Percentiles rank a stretch among this genome's conserved stretches.
These are phyloP conservation scores for Pulveroboletus sp. DNA, from an alignment of 768 basidiomycete genomes.

Conservation along the genomic window DNA sequence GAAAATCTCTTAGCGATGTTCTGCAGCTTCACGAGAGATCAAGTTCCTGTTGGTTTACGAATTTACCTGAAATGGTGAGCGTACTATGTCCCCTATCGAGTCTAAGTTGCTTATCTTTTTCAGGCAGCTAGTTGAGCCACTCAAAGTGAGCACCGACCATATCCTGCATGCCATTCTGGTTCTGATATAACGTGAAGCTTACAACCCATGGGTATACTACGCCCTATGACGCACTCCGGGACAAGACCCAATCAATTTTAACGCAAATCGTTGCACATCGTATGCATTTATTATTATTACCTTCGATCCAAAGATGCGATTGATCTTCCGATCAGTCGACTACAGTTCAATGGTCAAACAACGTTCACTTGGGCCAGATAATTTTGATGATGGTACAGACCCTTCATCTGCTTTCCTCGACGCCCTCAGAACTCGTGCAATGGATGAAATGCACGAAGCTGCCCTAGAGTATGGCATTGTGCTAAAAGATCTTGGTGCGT, in stretches of 20 bases:
- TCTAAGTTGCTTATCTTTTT: background rate
- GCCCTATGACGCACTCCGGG: conserved; percentile 71
- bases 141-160: conserved; percentile 34
- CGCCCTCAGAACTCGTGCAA: conserved; percentile 74
- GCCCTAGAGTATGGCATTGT: conserved; percentile 82
- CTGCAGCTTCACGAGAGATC: conserved; percentile 73
- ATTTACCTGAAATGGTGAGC: conserved; percentile 76
- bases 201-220: conserved; percentile 83
- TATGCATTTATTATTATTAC: no score
- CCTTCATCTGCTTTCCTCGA: conserved; percentile 76
- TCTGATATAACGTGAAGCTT: conserved; percentile 46
- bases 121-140: conserved; percentile 50
- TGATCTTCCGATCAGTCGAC: conserved; percentile 35
- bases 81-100: conserved; percentile 7
- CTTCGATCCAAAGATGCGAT: no score
- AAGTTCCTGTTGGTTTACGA: conserved; percentile 80
- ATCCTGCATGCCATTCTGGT: conserved; percentile 31
- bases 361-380: conserved; percentile 71
- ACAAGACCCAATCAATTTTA: conserved; percentile 84
- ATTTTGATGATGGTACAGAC: conserved; percentile 66
- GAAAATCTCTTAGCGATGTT: background rate
- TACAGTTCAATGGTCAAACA: conserved; percentile 72
- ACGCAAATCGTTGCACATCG: conserved; percentile 84
- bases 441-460: conserved; percentile 82
- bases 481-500: conserved; percentile 70